These are phyloP conservation scores for Cryptococcus floricola DNA, from an alignment of 1,284 basidiomycete genomes.

Conservation along the genomic window DNA sequence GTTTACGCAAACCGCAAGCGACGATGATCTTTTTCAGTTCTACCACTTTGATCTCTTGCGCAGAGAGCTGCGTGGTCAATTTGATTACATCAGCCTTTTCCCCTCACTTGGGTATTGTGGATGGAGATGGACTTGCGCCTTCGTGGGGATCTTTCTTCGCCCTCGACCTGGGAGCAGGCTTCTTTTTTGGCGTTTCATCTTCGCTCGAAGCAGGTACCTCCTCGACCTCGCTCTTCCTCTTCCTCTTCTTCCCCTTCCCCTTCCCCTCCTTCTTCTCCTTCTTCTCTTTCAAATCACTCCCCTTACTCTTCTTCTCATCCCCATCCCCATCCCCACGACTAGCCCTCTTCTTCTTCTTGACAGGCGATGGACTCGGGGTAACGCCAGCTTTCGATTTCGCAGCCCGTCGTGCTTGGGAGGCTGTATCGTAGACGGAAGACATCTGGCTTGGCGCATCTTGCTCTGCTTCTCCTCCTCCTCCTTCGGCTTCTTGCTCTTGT, in stretches of 20 bases:
- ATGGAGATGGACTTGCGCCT: background rate
- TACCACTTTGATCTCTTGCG: constrained; percentile 37
- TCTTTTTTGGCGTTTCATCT: constrained; percentile 19
- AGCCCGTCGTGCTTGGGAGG: background rate
- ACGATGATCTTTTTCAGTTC: constrained; percentile 56
- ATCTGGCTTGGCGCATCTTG: constrained; percentile 20
- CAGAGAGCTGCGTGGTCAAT: constrained; percentile 19
- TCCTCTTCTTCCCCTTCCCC: no score
- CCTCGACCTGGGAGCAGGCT: background rate
- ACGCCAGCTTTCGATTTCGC: no score
- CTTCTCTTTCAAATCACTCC: background rate
- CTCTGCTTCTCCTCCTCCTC: no score
- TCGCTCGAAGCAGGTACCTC: constrained; percentile 1
- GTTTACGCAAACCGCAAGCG: constrained; percentile 75
- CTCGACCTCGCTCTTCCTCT: background rate
- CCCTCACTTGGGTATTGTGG: no score
- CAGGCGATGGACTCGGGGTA: background rate
- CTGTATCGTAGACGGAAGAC: constrained; percentile 27
- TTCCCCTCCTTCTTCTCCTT: no score
- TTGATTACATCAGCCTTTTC: no score
- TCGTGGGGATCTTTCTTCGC: background rate
- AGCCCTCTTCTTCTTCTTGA: background rate
- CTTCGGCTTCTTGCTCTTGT: background rate
- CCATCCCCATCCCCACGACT: background rate
- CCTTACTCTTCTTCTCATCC: constrained; percentile 4